Evolutionary conservation across 352 stramenopile genomes (phyloP), one percentile per base, ranked within the genome.

Genomic region (Phytopythium litorale): DNA sequence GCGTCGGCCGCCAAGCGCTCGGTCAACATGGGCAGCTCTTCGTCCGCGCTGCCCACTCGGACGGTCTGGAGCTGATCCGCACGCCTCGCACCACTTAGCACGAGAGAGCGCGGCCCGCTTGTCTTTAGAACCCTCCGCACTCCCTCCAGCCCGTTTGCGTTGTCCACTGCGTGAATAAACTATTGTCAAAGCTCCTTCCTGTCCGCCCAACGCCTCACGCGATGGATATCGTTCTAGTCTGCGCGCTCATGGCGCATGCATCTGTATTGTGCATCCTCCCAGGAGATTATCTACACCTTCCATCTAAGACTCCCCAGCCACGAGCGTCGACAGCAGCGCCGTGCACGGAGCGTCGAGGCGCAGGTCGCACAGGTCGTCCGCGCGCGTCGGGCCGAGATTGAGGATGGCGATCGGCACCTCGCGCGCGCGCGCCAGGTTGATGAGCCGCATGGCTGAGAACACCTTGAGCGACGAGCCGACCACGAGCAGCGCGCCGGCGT

Each of bases 391-490:
- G 21, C 92, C 92, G 33, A 95, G 70, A 62, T 97, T 98, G 18
- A 98, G 56, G 51, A 98, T 92, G 40, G 73, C 90, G 23, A 97
- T 75, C 9, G 79, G 84, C 50, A 94, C 84, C 33, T 84, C 75
- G 18, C 64, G 66, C 38, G 79, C 64, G 32, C 79, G 74, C 9
- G 91, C 96, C 9, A 81, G 75, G 56, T 88, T 87, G 42, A 97
- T 80, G 45, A 98, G 84, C 32, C 96, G 88, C 88, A 96, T 98
- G 25, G 91, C 94, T 4, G 91, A 98, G 67, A 98, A 96, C 8
- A 99, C 96, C 35, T 97, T 90, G 12, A 99, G 72, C 48, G 91
- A 98, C 5, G 91, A 97, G 25, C 96, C 97, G 16, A 98, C 84
- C 16, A 98, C 91, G 4, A 99, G 67, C 33, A 99, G 58, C 32